Conservation (phyloP, 2,329 filamentous ascomycete species). For the Rutstroemia sp. region DNA sequence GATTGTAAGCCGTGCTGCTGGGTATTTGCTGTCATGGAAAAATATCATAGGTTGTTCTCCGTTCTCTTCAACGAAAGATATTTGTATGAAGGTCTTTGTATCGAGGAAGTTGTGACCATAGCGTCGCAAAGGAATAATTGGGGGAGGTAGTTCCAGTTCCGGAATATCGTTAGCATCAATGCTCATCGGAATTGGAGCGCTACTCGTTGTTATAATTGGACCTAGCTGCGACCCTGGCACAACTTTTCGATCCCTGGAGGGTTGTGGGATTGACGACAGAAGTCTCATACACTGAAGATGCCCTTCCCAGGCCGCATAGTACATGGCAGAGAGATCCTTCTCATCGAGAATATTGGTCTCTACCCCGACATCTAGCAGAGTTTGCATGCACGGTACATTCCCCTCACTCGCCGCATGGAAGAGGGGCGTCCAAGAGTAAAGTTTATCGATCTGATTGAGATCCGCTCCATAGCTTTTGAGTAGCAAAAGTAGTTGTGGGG, state of each 20-base stretch:
- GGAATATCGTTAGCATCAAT: conserved; percentile 85
- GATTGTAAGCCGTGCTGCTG: conserved; percentile 87
- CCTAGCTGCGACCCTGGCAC: conserved; percentile 29
- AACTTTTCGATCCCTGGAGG: conserved; percentile 6
- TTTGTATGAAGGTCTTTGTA: conserved; percentile 91
- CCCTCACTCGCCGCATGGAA: conserved; percentile 96
- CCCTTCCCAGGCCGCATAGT: conserved; percentile 98
- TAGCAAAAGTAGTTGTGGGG: conserved; percentile 69
- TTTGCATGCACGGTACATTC: conserved; percentile 79
- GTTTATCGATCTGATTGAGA: conserved; percentile 85
- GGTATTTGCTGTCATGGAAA: conserved; percentile 95
- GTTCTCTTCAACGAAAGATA: conserved; percentile 69
- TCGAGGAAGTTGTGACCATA: conserved; percentile 99
- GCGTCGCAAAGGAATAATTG: conserved; percentile 87
- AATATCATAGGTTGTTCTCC: conserved; percentile 77
- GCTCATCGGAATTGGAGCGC: conserved; percentile 50
- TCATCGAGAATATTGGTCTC: conserved; percentile 79
- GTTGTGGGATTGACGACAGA: conserved; percentile 47
- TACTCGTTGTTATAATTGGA: conserved; percentile 25
- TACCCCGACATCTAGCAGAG: conserved; percentile 70
- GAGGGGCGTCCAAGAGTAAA: conserved; percentile 95
- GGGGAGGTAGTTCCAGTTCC: conserved; percentile 82
- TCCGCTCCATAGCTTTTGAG: conserved; percentile 82
- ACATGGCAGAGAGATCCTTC: conserved; percentile 89
- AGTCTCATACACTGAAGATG: conserved; percentile 91